phyloP scores from a whole-genome alignment of 345 rosid genomes.

The Pistacia vera region DNA sequence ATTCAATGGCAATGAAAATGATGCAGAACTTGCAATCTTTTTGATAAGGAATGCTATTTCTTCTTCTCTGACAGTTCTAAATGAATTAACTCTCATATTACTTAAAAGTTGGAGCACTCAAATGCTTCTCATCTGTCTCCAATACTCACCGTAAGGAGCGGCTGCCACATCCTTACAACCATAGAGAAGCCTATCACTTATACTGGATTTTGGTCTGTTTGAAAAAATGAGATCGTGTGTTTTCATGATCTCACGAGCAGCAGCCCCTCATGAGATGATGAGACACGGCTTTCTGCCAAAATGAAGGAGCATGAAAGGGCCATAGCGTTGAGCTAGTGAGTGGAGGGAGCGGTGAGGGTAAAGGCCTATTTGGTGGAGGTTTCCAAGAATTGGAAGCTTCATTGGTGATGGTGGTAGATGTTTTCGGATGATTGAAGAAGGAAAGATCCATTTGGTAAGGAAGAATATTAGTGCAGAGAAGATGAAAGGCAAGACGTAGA shows the following conservation, averaged over 20 bases:
- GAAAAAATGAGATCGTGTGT: constrained; percentile 19
- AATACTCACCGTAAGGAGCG: constrained; percentile 17
- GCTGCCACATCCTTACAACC: neutral
- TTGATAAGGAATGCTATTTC: constrained; percentile 5
- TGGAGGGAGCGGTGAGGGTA: constrained; percentile 20
- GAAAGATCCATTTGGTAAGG: constrained; percentile 3
- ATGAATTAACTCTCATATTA: constrained; percentile 13
- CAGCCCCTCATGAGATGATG: constrained; percentile 7
- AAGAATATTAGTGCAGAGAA: neutral
- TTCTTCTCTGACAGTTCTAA: constrained; percentile 10
- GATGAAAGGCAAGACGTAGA: neutral
- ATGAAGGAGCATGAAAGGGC: constrained; percentile 24
- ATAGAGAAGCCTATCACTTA: constrained; percentile 2
- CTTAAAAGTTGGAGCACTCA: constrained; percentile 22
- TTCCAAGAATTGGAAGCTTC: constrained; percentile 22
- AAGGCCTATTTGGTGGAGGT: constrained; percentile 19
- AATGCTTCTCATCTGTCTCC: constrained; percentile 19
- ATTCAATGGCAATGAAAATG: constrained; percentile 12
- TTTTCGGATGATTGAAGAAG: neutral
- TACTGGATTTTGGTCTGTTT: neutral
- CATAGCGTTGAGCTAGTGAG: constrained; percentile 7
- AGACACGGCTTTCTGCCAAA: constrained; percentile 8
- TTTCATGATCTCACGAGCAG: constrained; percentile 20
- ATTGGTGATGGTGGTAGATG: constrained; percentile 24
- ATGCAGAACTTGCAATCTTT: neutral